Percentiles rank a stretch among this genome's conserved stretches.
Evolutionary conservation across 106 monocot genomes (phyloP).

Genomic region (Dendrobium chrysotoxum): DNA sequence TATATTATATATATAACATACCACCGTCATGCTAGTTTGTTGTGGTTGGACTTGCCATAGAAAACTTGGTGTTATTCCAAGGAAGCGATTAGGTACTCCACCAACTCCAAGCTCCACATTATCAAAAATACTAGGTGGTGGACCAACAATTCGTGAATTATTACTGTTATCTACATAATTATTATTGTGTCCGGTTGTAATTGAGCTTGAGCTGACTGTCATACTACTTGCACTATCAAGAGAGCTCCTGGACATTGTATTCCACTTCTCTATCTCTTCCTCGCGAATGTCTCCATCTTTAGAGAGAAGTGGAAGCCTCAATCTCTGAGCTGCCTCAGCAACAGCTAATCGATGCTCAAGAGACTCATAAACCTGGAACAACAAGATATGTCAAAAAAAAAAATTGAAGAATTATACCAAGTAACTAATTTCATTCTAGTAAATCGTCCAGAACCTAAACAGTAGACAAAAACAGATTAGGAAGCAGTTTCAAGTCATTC

Average conservation of each 20-base stretch:
- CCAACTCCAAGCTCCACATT: constrained; percentile 72
- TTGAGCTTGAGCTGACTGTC: constrained; percentile 53
- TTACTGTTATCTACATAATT: constrained; percentile 36
- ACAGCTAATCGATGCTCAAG: constrained; percentile 76
- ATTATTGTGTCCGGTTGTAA: constrained; percentile 36
- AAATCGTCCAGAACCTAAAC: not conserved
- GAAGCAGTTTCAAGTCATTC: not conserved
- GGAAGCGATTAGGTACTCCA: constrained; percentile 87
- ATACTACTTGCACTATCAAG: constrained; percentile 63
- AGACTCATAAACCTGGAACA: constrained; percentile 68
- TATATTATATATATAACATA: too few species aligned
- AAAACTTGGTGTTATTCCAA: constrained; percentile 74
- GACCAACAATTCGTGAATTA: constrained; percentile 16
- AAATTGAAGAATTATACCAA: not conserved
- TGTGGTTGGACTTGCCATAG: constrained; percentile 72
- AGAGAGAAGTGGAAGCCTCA: constrained; percentile 91
- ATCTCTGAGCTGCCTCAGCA: constrained; percentile 92
- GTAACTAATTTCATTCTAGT: not conserved
- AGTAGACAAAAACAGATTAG: not conserved
- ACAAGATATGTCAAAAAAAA: not conserved
- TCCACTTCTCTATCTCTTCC: constrained; percentile 83
- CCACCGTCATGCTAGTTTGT: constrained; percentile 56
- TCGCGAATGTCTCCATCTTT: constrained; percentile 86
- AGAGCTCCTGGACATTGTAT: constrained; percentile 59
- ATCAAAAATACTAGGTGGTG: constrained; percentile 32